A percentile compares a stretch with the other conserved stretches of the same genome.
These are phyloP conservation scores for Gracilaria caudata DNA, from an alignment of 23 red algal species.

Conservation along the genomic window DNA sequence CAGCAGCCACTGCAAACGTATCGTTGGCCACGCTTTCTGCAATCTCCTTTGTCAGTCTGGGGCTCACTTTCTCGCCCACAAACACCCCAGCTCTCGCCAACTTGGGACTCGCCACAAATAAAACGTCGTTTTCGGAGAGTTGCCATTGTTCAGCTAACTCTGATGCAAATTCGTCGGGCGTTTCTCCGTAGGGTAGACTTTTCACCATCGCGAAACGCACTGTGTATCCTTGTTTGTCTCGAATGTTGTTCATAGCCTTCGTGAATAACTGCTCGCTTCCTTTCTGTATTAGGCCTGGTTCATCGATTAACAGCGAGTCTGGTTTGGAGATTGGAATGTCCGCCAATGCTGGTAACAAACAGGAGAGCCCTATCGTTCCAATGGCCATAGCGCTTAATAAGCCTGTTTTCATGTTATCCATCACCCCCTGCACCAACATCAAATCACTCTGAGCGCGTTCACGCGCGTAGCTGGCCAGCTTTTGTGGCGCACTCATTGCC, in stretches of 20 bases:
- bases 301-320: conserved; percentile 11
- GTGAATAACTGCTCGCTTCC: conserved; percentile 5
- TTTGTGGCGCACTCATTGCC: background rate
- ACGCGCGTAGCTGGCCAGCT: background rate
- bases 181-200: conserved; percentile 37
- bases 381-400: background rate
- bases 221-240: background rate
- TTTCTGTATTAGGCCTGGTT: conserved; percentile 6
- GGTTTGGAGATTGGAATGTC: background rate
- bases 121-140: conserved; percentile 22
- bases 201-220: conserved; percentile 53
- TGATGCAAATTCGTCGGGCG: conserved; percentile 46
- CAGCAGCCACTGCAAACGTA: conserved; percentile 59
- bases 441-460: background rate
- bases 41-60: conserved; percentile 14
- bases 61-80: conserved; percentile 27
- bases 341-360: background rate
- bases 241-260: background rate
- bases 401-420: background rate
- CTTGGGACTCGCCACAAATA: conserved; percentile 65
- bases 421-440: background rate
- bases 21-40: conserved; percentile 67
- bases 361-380: background rate
- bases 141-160: conserved; percentile 40
- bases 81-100: conserved; percentile 62